Evolutionary conservation across 2,329 filamentous ascomycete species (phyloP), one percentile per base, ranked within the genome.

Genomic region (Nannizziopsis arthrosporioides): DNA sequence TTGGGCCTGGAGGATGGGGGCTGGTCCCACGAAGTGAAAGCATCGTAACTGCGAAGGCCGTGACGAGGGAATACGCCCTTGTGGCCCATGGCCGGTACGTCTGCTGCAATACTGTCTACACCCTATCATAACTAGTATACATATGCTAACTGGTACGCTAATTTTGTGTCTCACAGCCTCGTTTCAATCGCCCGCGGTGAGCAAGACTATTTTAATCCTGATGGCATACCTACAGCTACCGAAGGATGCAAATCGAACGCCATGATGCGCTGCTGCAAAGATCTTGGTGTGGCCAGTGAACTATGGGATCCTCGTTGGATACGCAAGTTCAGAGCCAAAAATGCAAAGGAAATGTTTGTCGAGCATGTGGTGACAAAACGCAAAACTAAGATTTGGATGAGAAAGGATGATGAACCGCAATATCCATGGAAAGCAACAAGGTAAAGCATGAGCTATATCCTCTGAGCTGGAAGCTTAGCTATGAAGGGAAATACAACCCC

Each of bases 191-290:
- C 92, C 0, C 84, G 92, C 56, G 92, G 92, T 62, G 92, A 96
- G 68, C 90, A 94, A 72, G 80, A 85, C 56, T 98, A 93, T 69
- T 98, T 96, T 70, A 80, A 78, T 57, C 77, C 86, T 31, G 89
- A 95, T 57, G 84, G 84, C 48, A 88, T 98, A 54, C 88, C 92
- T 19, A 94, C 89, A 1, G 89, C 92, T 7, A 89, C 89, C 51
- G 92, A 98, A 69, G 92, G 92, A 46, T 94, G 88, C 75, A 95
- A 95, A 69, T 94, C 88, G 54, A 98, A 98, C 63, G 92, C 92
- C 10, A 75, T 98, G 56, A 93, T 96, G 81, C 85, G 92, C 50
- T 96, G 90, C 76, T 96, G 92, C 74, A 98, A 98, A 72, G 92
- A 98, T 66, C 71, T 98, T 30, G 92, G 92, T 32, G 84, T 98